Base-by-base conservation (phyloP, 1,284 basidiomycete species). In the Schizophyllum amplum region DNA sequence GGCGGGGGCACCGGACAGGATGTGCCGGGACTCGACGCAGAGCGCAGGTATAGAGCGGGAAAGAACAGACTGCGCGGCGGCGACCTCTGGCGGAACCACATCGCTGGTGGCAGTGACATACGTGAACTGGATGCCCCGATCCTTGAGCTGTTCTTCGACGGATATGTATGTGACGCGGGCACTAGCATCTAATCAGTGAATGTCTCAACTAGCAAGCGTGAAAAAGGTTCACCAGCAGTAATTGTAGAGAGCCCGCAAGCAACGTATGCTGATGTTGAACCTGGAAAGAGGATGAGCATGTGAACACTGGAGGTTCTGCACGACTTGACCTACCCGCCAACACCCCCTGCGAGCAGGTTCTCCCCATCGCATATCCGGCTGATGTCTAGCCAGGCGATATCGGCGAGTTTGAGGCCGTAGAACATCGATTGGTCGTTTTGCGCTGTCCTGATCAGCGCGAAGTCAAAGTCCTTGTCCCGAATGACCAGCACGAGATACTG, bases 141-240 rank as follows among this genome's bases (percentile, higher is more conserved):
- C 71, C 68, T 92, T 92, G 66, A 98, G 83, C 69, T 96, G 94
- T 57, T 84, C 78, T 68, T 97, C 92, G 55, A 98, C 84, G 64
- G 87, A 91, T 60, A 84, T 87, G 67, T 92, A 92, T 17, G 92
- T 87, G n/a, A 95, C 90, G 6, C 94, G 86, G 7, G 93, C 94
- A 65, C 92, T 94, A 46, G 4, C 55, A 47, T 47, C 33, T 17
- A 47, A 5, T 25, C 25, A 52, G 55, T 23, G 52, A 23, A 52
- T 5, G 47, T 46, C 48, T 53, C n/a, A 17, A 27, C 23, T n/a
- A 24, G 54, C 21, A 11, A 21, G 13, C 23, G 21, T 21, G 56
- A 15, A 65, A n/a, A n/a, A n/a, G n/a, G n/a, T 79, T 61, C 62
- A 90, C 89, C 87, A 87, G 71, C 87, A 91, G 66, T 90, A 92